These are phyloP conservation scores for Amylocystis lapponica DNA, from an alignment of 768 basidiomycete species.

Conservation along the genomic window DNA sequence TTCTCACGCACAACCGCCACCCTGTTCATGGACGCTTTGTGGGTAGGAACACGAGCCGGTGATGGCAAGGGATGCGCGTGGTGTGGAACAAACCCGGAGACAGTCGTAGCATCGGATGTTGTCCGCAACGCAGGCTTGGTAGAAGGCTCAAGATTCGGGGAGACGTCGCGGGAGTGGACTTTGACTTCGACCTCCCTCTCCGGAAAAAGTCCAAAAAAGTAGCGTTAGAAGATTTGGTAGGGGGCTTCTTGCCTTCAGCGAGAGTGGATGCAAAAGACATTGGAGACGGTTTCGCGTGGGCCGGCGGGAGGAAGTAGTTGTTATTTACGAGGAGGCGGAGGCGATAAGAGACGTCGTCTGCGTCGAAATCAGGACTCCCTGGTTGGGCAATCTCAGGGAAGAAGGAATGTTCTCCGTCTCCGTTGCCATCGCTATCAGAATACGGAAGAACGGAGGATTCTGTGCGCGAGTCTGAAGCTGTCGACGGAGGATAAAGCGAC, in stretches of 20 bases:
- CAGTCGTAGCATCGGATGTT: slow-evolving; percentile 57
- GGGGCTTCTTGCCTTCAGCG: slow-evolving; percentile 37
- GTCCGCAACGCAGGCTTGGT: slow-evolving; percentile 40
- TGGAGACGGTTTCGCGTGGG: slow-evolving; percentile 75
- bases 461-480: slow-evolving; percentile 55
- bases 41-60: slow-evolving; percentile 33
- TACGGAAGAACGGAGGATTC: slow-evolving; percentile 62
- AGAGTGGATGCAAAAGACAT: slow-evolving; percentile 48
- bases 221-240: slow-evolving; percentile 40
- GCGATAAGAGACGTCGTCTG: slow-evolving; percentile 82
- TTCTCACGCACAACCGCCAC: slow-evolving; percentile 84
- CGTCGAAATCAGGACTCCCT: slow-evolving; percentile 30
- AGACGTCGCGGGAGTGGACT: slow-evolving; percentile 40
- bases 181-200: slow-evolving; percentile 61
- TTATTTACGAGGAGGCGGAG: slow-evolving; percentile 81
- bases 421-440: slow-evolving; percentile 42
- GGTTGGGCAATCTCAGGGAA: slow-evolving; percentile 18
- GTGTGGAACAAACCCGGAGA: slow-evolving; percentile 31
- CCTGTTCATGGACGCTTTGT: slow-evolving; percentile 22
- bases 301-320: slow-evolving; percentile 84
- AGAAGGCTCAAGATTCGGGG: slow-evolving; percentile 14
- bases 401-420: slow-evolving; percentile 21
- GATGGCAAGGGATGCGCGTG: slow-evolving; percentile 29
- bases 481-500: slow-evolving; percentile 72
- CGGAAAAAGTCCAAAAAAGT: slow-evolving; percentile 69